Base-by-base conservation (phyloP, 2,329 filamentous ascomycete species). In the Hymenoscyphus fraxineus region DNA sequence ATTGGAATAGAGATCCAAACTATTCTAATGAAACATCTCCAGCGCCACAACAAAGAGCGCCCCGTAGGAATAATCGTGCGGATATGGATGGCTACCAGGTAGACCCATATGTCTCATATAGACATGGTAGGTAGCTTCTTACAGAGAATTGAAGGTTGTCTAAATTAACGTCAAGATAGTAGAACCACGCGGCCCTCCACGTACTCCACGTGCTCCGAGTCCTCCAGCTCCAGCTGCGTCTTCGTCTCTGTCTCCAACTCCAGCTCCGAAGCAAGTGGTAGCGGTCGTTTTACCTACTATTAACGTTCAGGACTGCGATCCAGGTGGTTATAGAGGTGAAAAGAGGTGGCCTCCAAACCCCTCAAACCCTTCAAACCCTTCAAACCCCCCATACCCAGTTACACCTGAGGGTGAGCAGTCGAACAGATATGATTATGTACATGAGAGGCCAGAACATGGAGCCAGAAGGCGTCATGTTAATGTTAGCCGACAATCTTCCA, bases 151-250 rank as follows among this genome's bases (percentile, higher is more conserved):
- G n/a, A 13, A 61, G 39, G 51, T 62, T 41, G 15, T 10, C 15
- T n/a, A 16, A 41, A 31, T 40, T 68, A 47, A 68, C 44, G 44
- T 16, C 31, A 16, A 16, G 27, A 39, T 32, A 67, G 35, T 10
- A 35, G 63, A 54, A 41, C 38, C 40, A 35, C 3, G 62, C 39
- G 27, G 9, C 22, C 16, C 58, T 41, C 65, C 68, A 27, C 32
- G 9, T 27, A 15, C 58, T 41, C 65, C 68, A 27, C 61, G 54
- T 61, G 67, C 54, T n/a, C 66, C 67, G 31, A 60, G 56, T 39
- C 68, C 68, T 13, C 65, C 61, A 9, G 60, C 64, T 27, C 51
- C 63, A 19, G 58, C 27, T 27, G 2, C 27, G 2, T 3, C 27
- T 27, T 27, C 27, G 27, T 27, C 27, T 27, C 27, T 3, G 27